Conservation (phyloP, 1,139 yeast species). For the Taiozyma sp. region DNA sequence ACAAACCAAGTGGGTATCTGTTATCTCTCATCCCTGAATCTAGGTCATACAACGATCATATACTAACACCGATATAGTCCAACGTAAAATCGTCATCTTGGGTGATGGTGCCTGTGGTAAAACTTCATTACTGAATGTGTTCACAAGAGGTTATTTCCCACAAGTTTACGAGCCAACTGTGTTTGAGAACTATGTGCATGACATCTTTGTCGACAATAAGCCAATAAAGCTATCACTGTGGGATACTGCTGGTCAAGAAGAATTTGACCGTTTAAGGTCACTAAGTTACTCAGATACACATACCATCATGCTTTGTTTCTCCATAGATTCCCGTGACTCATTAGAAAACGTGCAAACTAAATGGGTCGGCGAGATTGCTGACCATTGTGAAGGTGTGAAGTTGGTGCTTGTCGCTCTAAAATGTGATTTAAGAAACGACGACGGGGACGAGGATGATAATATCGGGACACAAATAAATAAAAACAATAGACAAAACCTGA, state of each 20-base stretch:
- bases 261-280: slow-evolving; percentile 88
- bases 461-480: slow-evolving; percentile 6
- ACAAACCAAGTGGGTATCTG: slow-evolving; percentile 50
- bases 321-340: slow-evolving; percentile 92
- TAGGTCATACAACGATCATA: slow-evolving; percentile 29
- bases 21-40: neutral
- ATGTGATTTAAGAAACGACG: slow-evolving; percentile 77
- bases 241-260: slow-evolving; percentile 99
- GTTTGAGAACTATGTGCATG: slow-evolving; percentile 96
- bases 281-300: slow-evolving; percentile 93
- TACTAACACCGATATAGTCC: slow-evolving; percentile 22
- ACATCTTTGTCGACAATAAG: slow-evolving; percentile 91
- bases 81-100: slow-evolving; percentile 89
- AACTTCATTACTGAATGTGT: slow-evolving; percentile 88
- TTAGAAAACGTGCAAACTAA: slow-evolving; percentile 90
- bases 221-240: slow-evolving; percentile 89
- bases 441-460: slow-evolving; percentile 29
- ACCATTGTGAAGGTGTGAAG: slow-evolving; percentile 95
- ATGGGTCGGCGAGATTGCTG: slow-evolving; percentile 97
- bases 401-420: slow-evolving; percentile 90
- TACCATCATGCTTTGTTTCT: slow-evolving; percentile 93
- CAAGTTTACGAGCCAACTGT: slow-evolving; percentile 98
- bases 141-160: slow-evolving; percentile 96
- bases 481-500: slow-evolving; percentile 46
- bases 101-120: slow-evolving; percentile 99